Evolutionary conservation across 1,284 basidiomycete species (phyloP).

Genomic region (Sporisorium iseilematis-ciliati): DNA sequence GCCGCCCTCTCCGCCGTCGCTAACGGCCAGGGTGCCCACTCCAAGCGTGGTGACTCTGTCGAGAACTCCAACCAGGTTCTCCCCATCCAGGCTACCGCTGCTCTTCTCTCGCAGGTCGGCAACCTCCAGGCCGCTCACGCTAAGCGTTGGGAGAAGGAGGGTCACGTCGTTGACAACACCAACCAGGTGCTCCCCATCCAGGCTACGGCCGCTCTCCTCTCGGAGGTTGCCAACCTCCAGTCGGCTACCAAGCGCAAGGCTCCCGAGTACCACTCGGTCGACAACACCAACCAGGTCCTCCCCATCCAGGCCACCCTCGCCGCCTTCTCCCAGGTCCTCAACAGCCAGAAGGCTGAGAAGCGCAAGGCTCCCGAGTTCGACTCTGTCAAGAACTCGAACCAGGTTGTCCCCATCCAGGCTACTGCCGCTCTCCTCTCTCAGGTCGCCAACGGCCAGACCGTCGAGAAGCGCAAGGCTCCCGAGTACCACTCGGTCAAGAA

Average conservation of each 20-base stretch:
- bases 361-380: too few species aligned
- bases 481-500: constrained; percentile 9
- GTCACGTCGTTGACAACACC: constrained; percentile 11
- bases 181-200: constrained; percentile 28
- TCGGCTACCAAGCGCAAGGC: constrained; percentile 16
- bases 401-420: constrained; percentile 37
- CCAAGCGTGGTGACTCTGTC: constrained; percentile 5
- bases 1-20: constrained; percentile 32
- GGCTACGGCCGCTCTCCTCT: constrained; percentile 24
- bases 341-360: constrained; percentile 33
- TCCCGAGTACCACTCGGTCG: constrained; percentile 22
- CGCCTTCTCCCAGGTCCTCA: constrained; percentile 38
- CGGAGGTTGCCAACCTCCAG: constrained; percentile 30
- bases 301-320: constrained; percentile 44
- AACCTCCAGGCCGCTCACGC: constrained; percentile 13
- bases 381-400: constrained; percentile 31
- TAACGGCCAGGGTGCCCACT: constrained; percentile 17
- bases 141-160: constrained; percentile 1
- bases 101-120: constrained; percentile 11
- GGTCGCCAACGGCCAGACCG: constrained; percentile 41
- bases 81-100: constrained; percentile 30
- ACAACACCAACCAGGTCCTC: constrained; percentile 29
- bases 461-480: constrained; percentile 1
- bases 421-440: constrained; percentile 38
- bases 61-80: constrained; percentile 16